Evolutionary conservation across 2,329 filamentous ascomycete genomes (phyloP), one percentile per base, ranked within the genome.

Genomic region (Hymenoscyphus repandus): DNA sequence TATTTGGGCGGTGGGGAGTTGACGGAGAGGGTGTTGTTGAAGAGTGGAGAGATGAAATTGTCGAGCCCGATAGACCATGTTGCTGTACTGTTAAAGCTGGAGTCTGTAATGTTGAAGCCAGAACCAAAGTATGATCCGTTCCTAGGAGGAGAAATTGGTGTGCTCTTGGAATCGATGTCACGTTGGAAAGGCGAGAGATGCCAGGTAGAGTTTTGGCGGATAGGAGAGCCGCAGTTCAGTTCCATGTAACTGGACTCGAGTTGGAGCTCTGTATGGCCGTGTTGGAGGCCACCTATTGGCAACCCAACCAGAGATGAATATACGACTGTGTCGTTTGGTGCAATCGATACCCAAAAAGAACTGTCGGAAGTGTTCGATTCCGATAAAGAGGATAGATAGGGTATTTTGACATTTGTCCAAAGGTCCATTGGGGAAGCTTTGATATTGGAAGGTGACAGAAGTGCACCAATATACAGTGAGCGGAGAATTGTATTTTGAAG

Each of bases 371-470:
- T 37, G n/a, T 27, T 40, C 6, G n/a, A 27, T 6, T 22, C 9
- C 5, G 32, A 15, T 1, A 53, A 44, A 27, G 51, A 53, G 10
- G 51, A 50, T n/a, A 47, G 45, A 7, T 34, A 50, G 9, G 51
- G 51, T 41, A 53, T 53, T 11, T 48, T 50, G n/a, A 53, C 44
- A 12, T 53, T 53, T 10, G 30, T 41, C 47, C 47, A 53, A 30
- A 47, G 40, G 18, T 53, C 51, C 39, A 37, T 47, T 4, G 47
- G 42, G 7, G 47, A 41, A 9, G 32, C 30, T 37, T 53, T 53
- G 15, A 27, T 41, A 20, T 40, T 10, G 7, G 22, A 15, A 13
- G 51, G 44, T 18, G 30, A 36, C 5, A 53, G 31, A 3, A 53
- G n/a, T 3, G 51, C 47, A 3, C 43, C 47, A 36, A 37, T 40